Evolutionary conservation across 495 filamentous ascomycete genomes (phyloP), one percentile per base, ranked within the genome.

Genomic region (Collariella sp.): DNA sequence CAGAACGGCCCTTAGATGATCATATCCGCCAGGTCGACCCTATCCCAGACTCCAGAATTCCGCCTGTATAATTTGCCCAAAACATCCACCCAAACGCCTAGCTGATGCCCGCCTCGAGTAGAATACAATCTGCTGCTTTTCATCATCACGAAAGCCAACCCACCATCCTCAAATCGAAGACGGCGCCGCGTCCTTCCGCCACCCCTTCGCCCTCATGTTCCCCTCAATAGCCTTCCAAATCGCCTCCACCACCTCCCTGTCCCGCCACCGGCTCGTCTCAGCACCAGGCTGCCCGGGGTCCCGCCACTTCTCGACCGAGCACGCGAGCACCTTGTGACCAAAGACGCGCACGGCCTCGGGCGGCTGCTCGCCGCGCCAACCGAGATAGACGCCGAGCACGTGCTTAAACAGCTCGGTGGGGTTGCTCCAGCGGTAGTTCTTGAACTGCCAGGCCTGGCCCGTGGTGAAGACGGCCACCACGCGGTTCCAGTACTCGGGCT

Each of bases 401-500:
- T 96, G 86, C 56, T 82, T 79, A 72, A 99, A 99, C 29, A 99
- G 76, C 57, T 97, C 93, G 3, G 81, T 72, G 5, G 94, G 88
- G 23, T 88, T 82, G 54, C 85, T 84, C 91, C 93, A 97, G 72
- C 93, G 94, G 79, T 97, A 99, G 43, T 83, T 85, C 72, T 95
- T 95, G 73, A 97, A 99, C 69, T 99, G 93, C 93, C 93, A 99
- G 11, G 86, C 84, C 70, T 99, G 93, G 20, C 93, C 93, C 9
- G 93, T 99, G 0, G 93, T 99, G 71, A 99, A 99, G 42, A 99
- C 89, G 9, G 88, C 94, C 9, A 97, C 93, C 10, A 99, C 87
- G 18, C 94, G 84, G 53, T 84, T 82, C 93, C 93, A 99, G 73
- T 97, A 96, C 65, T 97, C 91, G 1, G 93, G 93, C 68, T 93